Evolutionary conservation across 1,284 basidiomycete genomes (phyloP), one percentile per base, ranked within the genome.

Genomic region (Ustilago esculenta): DNA sequence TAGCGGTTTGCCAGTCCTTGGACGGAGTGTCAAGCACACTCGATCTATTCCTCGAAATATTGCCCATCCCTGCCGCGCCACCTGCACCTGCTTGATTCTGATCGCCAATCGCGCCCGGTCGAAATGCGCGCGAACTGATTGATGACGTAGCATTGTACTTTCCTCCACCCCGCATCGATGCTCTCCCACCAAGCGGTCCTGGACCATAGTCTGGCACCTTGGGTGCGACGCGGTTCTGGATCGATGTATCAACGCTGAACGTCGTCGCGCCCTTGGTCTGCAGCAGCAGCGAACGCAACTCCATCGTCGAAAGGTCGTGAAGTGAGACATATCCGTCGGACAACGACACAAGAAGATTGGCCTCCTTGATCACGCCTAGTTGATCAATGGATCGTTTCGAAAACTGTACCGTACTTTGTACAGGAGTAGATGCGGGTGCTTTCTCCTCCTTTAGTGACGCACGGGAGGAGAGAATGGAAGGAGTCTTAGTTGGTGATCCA

Each of bases 321-420:
- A 82, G 73, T 4, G 81, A 58, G 6, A 82, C 36, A 84, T 76
- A 83, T 86, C 56, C 68, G 92, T 93, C 92, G 17, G 91, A 90
- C 2, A 96, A 86, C 8, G 91, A 86, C 4, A 91, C 88, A 24
- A 97, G 84, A 10, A 90, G 90, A 71, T 91, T 89, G 14, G 91
- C 86, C 72, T 92, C 91, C 66, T 90, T 89, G 67, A 97, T 86
- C 47, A 90, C 89, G 3, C 89, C 91, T 5, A 97, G 84, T 77
- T 92, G 92, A 55, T 97, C 93, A 36, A 98, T 91, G 11, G 90
- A 85, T 71, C 86, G 87, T 67, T 88, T 86, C 12, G 86, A 84
- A 27, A 94, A 82, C 5, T 82, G 84, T 61, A 50, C 14, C 25
- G 40, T 37, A 9, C 45, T 42, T 29, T 73, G 63, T 9, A 56